Evolutionary conservation across 495 filamentous ascomycete species (phyloP).

Genomic region (Elasticomyces elasticus): DNA sequence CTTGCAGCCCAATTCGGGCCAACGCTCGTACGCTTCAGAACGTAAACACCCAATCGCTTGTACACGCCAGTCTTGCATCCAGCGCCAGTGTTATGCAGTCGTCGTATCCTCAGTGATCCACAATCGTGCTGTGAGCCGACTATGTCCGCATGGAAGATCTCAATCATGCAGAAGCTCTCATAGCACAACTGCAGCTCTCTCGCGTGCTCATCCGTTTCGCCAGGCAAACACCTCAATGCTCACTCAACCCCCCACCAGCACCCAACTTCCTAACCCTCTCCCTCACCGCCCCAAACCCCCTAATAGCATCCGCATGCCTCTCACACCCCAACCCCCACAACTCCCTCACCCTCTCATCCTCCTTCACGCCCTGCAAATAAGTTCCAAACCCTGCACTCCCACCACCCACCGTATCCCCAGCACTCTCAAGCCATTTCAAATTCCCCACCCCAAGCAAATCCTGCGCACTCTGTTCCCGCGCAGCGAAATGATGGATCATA

Average conservation of each 20-base stretch:
- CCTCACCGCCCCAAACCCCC: conserved; percentile 46
- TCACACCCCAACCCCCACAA: conserved; percentile 58
- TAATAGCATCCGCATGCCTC: conserved; percentile 51
- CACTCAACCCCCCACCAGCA: conserved; percentile 8
- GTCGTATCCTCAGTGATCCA: too few relatives aligned
- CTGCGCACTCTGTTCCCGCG: conserved; percentile 39
- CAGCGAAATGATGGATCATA: conserved; percentile 58
- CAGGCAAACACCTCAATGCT: conserved; percentile 3
- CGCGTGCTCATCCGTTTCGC: too few relatives aligned
- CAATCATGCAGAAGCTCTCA: too few relatives aligned
- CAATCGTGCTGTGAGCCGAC: too few relatives aligned
- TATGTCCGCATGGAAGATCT: too few relatives aligned
- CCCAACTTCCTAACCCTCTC: conserved; percentile 15
- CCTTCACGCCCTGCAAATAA: conserved; percentile 51
- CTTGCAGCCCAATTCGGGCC: too few relatives aligned
- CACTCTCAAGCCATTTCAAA: conserved; percentile 44
- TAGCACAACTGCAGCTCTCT: too few relatives aligned
- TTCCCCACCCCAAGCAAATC: conserved; percentile 20
- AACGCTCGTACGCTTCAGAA: too few relatives aligned
- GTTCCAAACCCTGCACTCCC: conserved; percentile 44
- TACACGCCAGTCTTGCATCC: too few relatives aligned
- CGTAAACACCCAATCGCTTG: too few relatives aligned
- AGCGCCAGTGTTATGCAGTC: too few relatives aligned
- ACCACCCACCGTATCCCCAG: conserved; percentile 40
- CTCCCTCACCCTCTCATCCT: conserved; percentile 52